phyloP scores from a whole-genome alignment of 768 basidiomycete species.

The Collybia mongolica region DNA sequence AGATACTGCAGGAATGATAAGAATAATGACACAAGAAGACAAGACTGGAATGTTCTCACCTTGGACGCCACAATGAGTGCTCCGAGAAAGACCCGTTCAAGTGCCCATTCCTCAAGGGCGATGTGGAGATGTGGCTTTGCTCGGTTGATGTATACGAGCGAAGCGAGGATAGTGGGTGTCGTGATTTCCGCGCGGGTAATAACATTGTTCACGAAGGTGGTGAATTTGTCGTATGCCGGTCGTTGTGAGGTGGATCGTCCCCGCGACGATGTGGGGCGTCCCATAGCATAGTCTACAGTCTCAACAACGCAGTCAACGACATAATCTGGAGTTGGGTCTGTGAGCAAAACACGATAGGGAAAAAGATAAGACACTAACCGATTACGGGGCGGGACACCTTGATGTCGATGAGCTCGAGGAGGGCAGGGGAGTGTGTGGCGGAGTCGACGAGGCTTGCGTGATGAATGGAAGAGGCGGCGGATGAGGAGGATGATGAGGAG shows the following conservation, averaged over 20 bases:
- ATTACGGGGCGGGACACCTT: constrained; percentile 61
- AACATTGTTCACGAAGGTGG: constrained; percentile 65
- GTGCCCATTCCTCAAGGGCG: constrained; percentile 81
- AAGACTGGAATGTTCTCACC: constrained; percentile 33
- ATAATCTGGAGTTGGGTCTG: constrained; percentile 50
- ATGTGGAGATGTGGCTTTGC: constrained; percentile 80
- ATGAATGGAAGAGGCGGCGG: constrained; percentile 34
- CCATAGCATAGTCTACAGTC: constrained; percentile 75
- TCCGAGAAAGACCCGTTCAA: constrained; percentile 89
- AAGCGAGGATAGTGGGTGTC: constrained; percentile 63
- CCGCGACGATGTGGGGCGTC: constrained; percentile 53
- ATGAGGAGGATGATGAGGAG: constrained; percentile 21
- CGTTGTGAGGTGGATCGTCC: constrained; percentile 47
- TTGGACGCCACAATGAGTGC: constrained; percentile 88
- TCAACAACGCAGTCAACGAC: constrained; percentile 67
- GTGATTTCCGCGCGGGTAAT: constrained; percentile 73
- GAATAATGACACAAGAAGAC: constrained; percentile 10
- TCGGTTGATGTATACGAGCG: constrained; percentile 76
- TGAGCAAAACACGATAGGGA: constrained; percentile 2
- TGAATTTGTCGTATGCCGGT: constrained; percentile 56
- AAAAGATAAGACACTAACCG: constrained; percentile 43
- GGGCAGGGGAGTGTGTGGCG: constrained; percentile 58
- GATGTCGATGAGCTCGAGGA: constrained; percentile 67
- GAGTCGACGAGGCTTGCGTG: constrained; percentile 60
- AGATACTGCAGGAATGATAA: constrained; percentile 51